Percentiles rank a stretch among this genome's conserved stretches.
These are phyloP conservation scores for Phellopilus nigrolimitatus DNA, from an alignment of 1,284 basidiomycete genomes.

Conservation along the genomic window DNA sequence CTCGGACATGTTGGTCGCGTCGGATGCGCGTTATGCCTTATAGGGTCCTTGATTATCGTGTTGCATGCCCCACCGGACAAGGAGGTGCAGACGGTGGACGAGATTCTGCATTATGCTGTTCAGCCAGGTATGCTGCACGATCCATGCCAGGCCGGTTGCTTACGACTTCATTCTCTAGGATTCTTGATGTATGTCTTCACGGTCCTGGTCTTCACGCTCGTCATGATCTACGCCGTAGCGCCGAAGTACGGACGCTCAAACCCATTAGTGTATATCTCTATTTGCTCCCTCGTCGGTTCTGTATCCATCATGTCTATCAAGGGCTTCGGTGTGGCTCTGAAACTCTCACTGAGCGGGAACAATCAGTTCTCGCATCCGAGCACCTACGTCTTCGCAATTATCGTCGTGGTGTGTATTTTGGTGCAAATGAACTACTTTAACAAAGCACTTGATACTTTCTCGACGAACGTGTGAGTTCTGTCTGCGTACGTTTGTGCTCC, in stretches of 20 bases:
- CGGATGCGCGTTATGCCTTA: slow-evolving; percentile 88
- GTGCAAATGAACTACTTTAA: slow-evolving; percentile 99
- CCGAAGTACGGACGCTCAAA: slow-evolving; percentile 86
- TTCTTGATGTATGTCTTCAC: slow-evolving; percentile 88
- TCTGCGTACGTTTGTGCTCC: background rate
- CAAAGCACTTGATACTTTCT: slow-evolving; percentile 96
- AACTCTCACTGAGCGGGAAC: slow-evolving; percentile 89
- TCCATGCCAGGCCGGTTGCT: slow-evolving; percentile 12
- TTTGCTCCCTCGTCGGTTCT: slow-evolving; percentile 87
- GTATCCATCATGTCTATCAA: slow-evolving; percentile 94
- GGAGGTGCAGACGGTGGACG: slow-evolving; percentile 89
- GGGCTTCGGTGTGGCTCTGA: slow-evolving; percentile 94
- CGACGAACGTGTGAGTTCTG: slow-evolving; percentile 87
- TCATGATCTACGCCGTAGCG: slow-evolving; percentile 86
- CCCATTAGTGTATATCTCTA: slow-evolving; percentile 90
- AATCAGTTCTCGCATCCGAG: slow-evolving; percentile 95
- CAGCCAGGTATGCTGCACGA: slow-evolving; percentile 66
- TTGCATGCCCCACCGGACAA: slow-evolving; percentile 97
- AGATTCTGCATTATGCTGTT: slow-evolving; percentile 86
- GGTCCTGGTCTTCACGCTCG: slow-evolving; percentile 74
- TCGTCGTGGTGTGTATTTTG: slow-evolving; percentile 83
- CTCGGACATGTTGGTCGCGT: slow-evolving; percentile 90
- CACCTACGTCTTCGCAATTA: slow-evolving; percentile 91
- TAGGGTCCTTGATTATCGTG: slow-evolving; percentile 93
- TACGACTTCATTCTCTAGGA: slow-evolving; percentile 39